Evolutionary conservation across 192 early-diverging fungal species (phyloP), one percentile per base, ranked within the genome.

Genomic region (Linderina pennispora): DNA sequence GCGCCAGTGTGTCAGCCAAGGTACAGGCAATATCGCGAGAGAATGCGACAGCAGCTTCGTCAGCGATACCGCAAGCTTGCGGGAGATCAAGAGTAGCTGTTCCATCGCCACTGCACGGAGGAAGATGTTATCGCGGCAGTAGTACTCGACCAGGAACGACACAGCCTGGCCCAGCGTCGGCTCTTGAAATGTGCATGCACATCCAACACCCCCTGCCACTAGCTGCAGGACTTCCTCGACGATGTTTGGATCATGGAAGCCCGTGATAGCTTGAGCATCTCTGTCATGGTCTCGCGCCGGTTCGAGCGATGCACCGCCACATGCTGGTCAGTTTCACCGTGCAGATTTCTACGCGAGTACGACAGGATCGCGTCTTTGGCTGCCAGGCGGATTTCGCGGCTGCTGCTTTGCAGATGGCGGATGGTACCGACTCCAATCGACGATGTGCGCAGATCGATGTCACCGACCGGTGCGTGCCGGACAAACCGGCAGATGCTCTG

Each of bases 21-120:
- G 55, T 50, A 19, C 59, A 57, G 1, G 63, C 48, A 26, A 74
- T 55, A 33, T 40, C 48, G 8, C 40, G 31, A 2, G 70, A 36
- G 41, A 55, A 59, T 10, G 37, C 33, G 9, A 35, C 8, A 74
- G 55, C 19, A 74, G 40, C 19, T 21, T 40, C 3, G 64, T 20
- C 15, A 67, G 41, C 17, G 62, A 45, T 9, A 62, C 36, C 15
- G 24, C 44, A 18, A 62, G 70, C 25, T 39, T 45, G 16, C 62
- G 48, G 10, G 70, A 34, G 8, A 74, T 41, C 1, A 20, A 21
- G 31, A 74, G 31, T 28, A 74, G 36, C 47, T 74, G 70, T 31
- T 74, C 70, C 62, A 66, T 66, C 4, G 70, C 70, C 47, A 74
- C 70, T 1, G 70, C 63, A 2, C 55, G 62, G 16, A 74, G 45